Conservation (phyloP, 306 rosid species). For the Casuarina glauca region DNA sequence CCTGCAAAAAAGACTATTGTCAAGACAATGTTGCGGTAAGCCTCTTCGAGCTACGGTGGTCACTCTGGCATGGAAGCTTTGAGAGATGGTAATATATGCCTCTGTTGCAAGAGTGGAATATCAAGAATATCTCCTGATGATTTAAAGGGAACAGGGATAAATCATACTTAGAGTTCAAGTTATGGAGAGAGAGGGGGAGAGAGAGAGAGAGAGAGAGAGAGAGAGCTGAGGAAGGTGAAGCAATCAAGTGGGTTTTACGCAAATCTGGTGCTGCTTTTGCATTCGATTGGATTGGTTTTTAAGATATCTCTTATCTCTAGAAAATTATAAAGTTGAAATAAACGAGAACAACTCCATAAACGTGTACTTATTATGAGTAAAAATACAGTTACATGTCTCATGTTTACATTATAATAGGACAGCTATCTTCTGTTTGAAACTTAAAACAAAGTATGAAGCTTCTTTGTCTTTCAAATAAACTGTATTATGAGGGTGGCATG, state of each 20-base stretch:
- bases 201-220: constrained; percentile 33
- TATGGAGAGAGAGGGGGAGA: constrained; percentile 36
- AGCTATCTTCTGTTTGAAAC: neutral
- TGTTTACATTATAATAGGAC: constrained; percentile 7
- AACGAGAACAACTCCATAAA: constrained; percentile 29
- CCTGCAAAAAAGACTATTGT: constrained; percentile 11
- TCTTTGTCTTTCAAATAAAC: neutral
- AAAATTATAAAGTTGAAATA: constrained; percentile 19
- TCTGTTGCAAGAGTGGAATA: constrained; percentile 37
- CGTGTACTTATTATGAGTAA: constrained; percentile 26
- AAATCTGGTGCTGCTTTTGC: constrained; percentile 68
- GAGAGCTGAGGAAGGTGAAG: constrained; percentile 57
- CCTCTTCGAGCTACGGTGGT: constrained; percentile 1
- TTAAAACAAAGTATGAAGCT: neutral
- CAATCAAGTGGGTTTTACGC: constrained; percentile 98
- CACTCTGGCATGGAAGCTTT: constrained; percentile 31
- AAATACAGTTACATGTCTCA: constrained; percentile 24
- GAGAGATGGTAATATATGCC: constrained; percentile 40
- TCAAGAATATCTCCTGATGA: constrained; percentile 47
- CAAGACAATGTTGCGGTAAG: constrained; percentile 30
- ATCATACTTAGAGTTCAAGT: constrained; percentile 90
- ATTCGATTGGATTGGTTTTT: constrained; percentile 75
- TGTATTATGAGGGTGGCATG: too few relatives aligned
- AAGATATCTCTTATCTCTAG: constrained; percentile 59
- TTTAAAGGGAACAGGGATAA: constrained; percentile 48